Conservation (phyloP, 345 rosid genomes). For the Acer saccharum region DNA sequence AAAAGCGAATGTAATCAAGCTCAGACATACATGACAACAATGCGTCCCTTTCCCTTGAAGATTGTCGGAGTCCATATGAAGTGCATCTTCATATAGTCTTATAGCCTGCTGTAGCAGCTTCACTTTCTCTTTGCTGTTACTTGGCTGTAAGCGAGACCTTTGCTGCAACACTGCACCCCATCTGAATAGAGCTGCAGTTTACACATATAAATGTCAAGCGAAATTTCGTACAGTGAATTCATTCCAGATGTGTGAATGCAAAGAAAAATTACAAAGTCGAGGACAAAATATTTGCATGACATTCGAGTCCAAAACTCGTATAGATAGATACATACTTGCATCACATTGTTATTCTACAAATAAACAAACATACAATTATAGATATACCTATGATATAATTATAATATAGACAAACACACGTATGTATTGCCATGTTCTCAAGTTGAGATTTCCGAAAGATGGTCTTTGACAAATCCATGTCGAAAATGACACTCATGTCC, state of each 20-base stretch:
- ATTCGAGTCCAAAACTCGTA: neutral
- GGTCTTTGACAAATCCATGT: too few relatives aligned
- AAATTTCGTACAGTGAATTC: too few relatives aligned
- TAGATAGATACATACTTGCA: too few relatives aligned
- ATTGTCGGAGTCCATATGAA: conserved; percentile 54
- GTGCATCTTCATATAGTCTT: conserved; percentile 69
- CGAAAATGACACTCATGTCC: neutral
- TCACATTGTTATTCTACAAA: too few relatives aligned
- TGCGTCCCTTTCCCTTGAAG: conserved; percentile 45
- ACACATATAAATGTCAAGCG: neutral
- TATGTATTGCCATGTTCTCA: too few relatives aligned
- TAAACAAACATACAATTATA: too few relatives aligned
- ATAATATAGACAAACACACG: too few relatives aligned
- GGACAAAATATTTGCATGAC: neutral
- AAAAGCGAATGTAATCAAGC: conserved; percentile 38
- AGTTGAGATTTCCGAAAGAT: too few relatives aligned
- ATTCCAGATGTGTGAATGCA: too few relatives aligned
- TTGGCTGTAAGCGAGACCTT: conserved; percentile 60
- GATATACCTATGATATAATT: too few relatives aligned
- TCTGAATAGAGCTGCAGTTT: conserved; percentile 59
- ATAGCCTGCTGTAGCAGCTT: conserved; percentile 63
- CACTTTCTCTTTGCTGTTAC: conserved; percentile 52
- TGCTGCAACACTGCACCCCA: conserved; percentile 73
- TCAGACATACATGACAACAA: conserved; percentile 56
- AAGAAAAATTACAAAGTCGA: neutral